These are phyloP conservation scores for Lasiodiplodia gonubiensis DNA, from an alignment of 2,329 filamentous ascomycete genomes.

Conservation along the genomic window DNA sequence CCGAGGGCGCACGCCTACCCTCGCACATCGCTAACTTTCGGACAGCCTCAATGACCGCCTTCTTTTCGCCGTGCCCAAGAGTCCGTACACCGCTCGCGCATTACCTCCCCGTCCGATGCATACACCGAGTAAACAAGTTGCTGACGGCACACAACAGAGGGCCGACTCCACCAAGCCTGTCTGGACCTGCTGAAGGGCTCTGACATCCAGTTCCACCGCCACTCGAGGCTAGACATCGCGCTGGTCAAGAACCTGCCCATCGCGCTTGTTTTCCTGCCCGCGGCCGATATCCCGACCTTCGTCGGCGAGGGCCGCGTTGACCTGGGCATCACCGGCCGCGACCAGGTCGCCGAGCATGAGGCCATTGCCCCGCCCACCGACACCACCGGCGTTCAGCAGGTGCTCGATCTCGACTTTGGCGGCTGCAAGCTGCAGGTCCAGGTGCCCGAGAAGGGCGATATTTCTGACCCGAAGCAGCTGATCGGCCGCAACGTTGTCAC, in stretches of 20 bases:
- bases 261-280: slow-evolving; percentile 94
- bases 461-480: slow-evolving; percentile 73
- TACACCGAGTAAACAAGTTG: background rate
- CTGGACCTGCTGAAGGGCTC: slow-evolving; percentile 91
- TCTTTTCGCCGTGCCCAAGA: slow-evolving; percentile 98
- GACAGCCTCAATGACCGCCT: slow-evolving; percentile 86
- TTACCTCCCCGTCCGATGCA: slow-evolving; percentile 1
- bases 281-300: slow-evolving; percentile 96
- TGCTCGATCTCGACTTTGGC: slow-evolving; percentile 91
- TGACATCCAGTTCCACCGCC: slow-evolving; percentile 95
- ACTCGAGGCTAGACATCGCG: slow-evolving; percentile 94
- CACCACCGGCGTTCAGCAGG: slow-evolving; percentile 71
- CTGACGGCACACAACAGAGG: slow-evolving; percentile 65
- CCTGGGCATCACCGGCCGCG: slow-evolving; percentile 90
- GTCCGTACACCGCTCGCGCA: slow-evolving; percentile 60
- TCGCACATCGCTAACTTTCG: slow-evolving; percentile 44
- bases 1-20: slow-evolving; percentile 7
- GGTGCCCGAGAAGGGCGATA: slow-evolving; percentile 82
- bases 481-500: slow-evolving; percentile 94
- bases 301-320: slow-evolving; percentile 94
- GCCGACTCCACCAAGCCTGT: slow-evolving; percentile 84
- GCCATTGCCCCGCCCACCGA: slow-evolving; percentile 58
- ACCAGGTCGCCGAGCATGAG: slow-evolving; percentile 92
- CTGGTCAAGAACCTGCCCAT: slow-evolving; percentile 96
- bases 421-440: slow-evolving; percentile 95